A percentile compares a stretch with the other conserved stretches of the same genome.
Evolutionary conservation across 352 stramenopile genomes (phyloP).

Genomic region (Phytophthora nicotianae): DNA sequence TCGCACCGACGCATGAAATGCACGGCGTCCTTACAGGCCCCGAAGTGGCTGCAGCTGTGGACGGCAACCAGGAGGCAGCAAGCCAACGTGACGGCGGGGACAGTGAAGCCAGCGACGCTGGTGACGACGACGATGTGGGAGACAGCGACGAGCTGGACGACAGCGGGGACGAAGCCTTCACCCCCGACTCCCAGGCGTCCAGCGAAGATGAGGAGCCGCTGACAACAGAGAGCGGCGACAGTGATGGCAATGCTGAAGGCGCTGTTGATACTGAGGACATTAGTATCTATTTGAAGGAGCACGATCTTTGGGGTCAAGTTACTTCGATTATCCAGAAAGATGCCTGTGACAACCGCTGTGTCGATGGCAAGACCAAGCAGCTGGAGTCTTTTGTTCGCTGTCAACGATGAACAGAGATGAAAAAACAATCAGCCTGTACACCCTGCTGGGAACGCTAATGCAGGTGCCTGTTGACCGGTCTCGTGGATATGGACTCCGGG

Average conservation of each 20-base stretch:
- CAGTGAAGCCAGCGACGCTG: not conserved
- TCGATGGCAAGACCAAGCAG: not conserved
- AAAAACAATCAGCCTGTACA: conserved; percentile 11
- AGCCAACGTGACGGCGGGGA: too few relatives aligned
- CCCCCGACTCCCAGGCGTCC: not conserved
- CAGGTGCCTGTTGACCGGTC: conserved; percentile 1
- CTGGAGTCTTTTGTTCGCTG: not conserved
- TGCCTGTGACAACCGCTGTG: conserved; percentile 3
- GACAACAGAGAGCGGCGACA: not conserved
- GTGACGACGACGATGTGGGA: too few relatives aligned
- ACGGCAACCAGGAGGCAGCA: too few relatives aligned
- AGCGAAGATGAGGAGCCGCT: not conserved
- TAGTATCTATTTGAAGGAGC: not conserved
- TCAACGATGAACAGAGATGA: conserved; percentile 1
- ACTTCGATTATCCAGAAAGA: not conserved
- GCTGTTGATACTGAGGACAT: not conserved
- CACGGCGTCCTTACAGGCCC: too few relatives aligned
- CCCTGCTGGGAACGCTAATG: conserved; percentile 6
- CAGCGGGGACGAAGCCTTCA: not conserved
- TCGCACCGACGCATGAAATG: too few relatives aligned
- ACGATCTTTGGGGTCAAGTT: not conserved
- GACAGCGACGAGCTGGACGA: not conserved
- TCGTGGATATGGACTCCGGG: not conserved
- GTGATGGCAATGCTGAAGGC: not conserved
- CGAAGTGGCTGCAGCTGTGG: too few relatives aligned